These are phyloP conservation scores for Anthracocystis walkeri DNA, from an alignment of 1,284 basidiomycete species.

Conservation along the genomic window DNA sequence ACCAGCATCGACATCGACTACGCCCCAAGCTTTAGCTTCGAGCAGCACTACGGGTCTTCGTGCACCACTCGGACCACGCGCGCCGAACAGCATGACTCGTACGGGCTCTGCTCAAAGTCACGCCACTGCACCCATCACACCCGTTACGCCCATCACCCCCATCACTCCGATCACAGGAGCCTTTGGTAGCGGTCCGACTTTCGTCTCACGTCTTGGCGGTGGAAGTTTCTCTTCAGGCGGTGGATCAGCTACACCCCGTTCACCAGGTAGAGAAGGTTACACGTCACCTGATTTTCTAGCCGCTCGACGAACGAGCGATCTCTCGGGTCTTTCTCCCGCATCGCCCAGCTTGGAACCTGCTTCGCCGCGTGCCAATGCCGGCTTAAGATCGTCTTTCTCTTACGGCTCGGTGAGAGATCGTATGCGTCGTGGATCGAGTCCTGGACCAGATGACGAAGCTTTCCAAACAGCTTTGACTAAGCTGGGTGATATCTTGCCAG, in stretches of 20 bases:
- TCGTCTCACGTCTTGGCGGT: slow-evolving; percentile 35
- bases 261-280: slow-evolving; percentile 20
- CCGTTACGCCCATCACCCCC: slow-evolving; percentile 28
- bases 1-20: neutral
- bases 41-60: slow-evolving; percentile 17
- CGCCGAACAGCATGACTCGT: slow-evolving; percentile 28
- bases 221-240: slow-evolving; percentile 16
- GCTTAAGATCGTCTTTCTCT: slow-evolving; percentile 28
- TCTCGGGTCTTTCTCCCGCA: slow-evolving; percentile 10
- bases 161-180: slow-evolving; percentile 20
- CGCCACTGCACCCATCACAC: slow-evolving; percentile 11
- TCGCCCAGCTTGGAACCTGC: slow-evolving; percentile 4
- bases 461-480: slow-evolving; percentile 50
- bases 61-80: slow-evolving; percentile 35
- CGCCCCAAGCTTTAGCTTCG: neutral
- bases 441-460: slow-evolving; percentile 19
- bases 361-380: slow-evolving; percentile 1
- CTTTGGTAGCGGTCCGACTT: slow-evolving; percentile 23
- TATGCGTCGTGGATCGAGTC: slow-evolving; percentile 23
- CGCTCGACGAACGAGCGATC: slow-evolving; percentile 21
- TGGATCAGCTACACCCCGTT: slow-evolving; percentile 6
- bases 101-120: slow-evolving; percentile 18
- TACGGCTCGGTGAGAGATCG: slow-evolving; percentile 41
- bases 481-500: slow-evolving; percentile 59
- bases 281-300: slow-evolving; percentile 20